A percentile compares a stretch with the other conserved stretches of the same genome.
Evolutionary conservation across 306 rosid genomes (phyloP).

Genomic region (Cucurbita pepo): DNA sequence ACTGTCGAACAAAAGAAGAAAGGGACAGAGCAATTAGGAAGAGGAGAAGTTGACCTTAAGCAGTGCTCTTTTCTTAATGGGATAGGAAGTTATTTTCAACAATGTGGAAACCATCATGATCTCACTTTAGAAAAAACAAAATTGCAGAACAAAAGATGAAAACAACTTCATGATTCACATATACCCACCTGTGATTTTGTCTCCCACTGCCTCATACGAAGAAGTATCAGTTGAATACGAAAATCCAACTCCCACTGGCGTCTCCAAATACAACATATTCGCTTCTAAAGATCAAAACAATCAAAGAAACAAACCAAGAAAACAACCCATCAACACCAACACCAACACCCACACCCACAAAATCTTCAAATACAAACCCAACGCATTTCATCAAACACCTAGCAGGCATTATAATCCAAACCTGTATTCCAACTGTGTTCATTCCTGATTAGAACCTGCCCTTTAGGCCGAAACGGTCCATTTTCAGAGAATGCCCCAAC

Average conservation of each 20-base stretch:
- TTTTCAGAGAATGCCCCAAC: conserved; percentile 51
- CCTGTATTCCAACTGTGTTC: conserved; percentile 46
- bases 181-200: conserved; percentile 30
- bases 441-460: conserved; percentile 22
- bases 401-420: neutral
- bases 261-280: conserved; percentile 44
- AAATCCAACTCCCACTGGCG: conserved; percentile 48
- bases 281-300: conserved; percentile 25
- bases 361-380: neutral
- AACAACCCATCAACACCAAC: neutral
- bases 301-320: neutral
- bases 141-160: neutral
- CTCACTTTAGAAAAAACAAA: neutral
- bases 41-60: conserved; percentile 14
- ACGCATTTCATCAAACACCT: neutral
- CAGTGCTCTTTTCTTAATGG: neutral
- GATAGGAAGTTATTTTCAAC: neutral
- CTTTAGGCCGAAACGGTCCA: conserved; percentile 46
- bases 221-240: conserved; percentile 32
- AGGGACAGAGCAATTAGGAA: conserved; percentile 11
- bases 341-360: neutral
- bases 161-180: neutral
- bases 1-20: neutral
- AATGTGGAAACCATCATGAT: neutral
- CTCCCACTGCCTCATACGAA: conserved; percentile 30